Evolutionary conservation across 2,329 filamentous ascomycete genomes (phyloP).

Genomic region (Pyrenophora seminiperda): DNA sequence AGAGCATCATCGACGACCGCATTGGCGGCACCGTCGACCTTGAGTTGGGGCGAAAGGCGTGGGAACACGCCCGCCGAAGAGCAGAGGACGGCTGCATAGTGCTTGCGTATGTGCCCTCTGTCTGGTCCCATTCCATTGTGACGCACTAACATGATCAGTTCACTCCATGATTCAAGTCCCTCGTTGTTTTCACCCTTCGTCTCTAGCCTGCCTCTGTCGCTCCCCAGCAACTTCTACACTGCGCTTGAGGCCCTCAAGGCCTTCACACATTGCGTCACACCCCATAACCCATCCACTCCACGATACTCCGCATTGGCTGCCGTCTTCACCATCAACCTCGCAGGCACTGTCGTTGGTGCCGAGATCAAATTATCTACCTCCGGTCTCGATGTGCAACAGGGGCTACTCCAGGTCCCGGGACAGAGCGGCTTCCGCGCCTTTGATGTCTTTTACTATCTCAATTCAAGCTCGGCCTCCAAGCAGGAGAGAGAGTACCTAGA

Average conservation of each 20-base stretch:
- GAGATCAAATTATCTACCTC: conserved; percentile 80
- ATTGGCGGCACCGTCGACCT: conserved; percentile 80
- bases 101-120: conserved; percentile 68
- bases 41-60: conserved; percentile 78
- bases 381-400: conserved; percentile 82
- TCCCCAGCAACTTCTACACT: conserved; percentile 76
- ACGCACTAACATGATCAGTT: conserved; percentile 60
- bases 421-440: conserved; percentile 88
- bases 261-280: conserved; percentile 85
- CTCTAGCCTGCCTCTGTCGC: conserved; percentile 75
- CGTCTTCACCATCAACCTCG: conserved; percentile 78
- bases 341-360: conserved; percentile 77
- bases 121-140: background rate
- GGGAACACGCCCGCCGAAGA: conserved; percentile 93
- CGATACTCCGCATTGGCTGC: conserved; percentile 81
- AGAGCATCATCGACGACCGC: conserved; percentile 71
- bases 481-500: conserved; percentile 88
- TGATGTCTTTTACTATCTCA: conserved; percentile 95
- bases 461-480: conserved; percentile 87
- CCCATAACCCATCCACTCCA: conserved; percentile 82
- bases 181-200: conserved; percentile 84
- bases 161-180: conserved; percentile 85
- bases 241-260: conserved; percentile 82
- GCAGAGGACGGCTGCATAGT: conserved; percentile 95
- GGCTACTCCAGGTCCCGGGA: conserved; percentile 78